phyloP scores from a whole-genome alignment of 345 rosid species.

The Eucalyptus brandiana region DNA sequence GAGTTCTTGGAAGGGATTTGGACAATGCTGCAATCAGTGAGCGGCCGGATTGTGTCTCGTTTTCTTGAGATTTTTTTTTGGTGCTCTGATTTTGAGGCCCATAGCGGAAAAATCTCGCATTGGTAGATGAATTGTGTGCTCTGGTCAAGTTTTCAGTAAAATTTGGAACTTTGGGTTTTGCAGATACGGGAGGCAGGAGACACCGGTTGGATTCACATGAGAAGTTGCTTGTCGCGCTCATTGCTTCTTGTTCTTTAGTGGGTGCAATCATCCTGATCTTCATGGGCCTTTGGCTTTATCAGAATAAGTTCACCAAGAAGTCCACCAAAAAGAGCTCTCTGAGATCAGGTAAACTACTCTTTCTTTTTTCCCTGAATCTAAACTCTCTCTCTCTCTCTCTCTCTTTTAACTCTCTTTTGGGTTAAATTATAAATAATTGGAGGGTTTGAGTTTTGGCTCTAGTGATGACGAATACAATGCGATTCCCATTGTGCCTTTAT shows the following conservation, averaged over 20 bases:
- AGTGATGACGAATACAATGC: neutral
- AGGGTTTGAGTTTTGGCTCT: neutral
- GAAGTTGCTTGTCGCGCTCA: conserved; percentile 35
- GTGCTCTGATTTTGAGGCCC: neutral
- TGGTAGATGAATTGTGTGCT: neutral
- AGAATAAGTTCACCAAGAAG: conserved; percentile 11
- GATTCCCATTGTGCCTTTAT: neutral
- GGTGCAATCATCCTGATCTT: conserved; percentile 24
- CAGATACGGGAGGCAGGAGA: conserved; percentile 37
- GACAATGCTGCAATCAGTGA: neutral
- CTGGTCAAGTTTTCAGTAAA: neutral
- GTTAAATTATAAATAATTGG: neutral
- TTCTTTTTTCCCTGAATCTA: neutral
- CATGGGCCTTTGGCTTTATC: conserved; percentile 35
- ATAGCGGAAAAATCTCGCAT: neutral
- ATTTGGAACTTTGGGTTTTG: neutral
- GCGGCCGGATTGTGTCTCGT: neutral
- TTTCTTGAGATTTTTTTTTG: neutral
- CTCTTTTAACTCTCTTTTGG: neutral
- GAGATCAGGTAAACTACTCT: conserved; percentile 30
- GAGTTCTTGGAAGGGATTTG: neutral
- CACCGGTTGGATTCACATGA: conserved; percentile 23
- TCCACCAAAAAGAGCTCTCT: neutral
- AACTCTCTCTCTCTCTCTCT: neutral
- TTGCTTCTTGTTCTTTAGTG: conserved; percentile 39